phyloP scores from a whole-genome alignment of 2,329 filamentous ascomycete species.

The Fusarium miscanthi region DNA sequence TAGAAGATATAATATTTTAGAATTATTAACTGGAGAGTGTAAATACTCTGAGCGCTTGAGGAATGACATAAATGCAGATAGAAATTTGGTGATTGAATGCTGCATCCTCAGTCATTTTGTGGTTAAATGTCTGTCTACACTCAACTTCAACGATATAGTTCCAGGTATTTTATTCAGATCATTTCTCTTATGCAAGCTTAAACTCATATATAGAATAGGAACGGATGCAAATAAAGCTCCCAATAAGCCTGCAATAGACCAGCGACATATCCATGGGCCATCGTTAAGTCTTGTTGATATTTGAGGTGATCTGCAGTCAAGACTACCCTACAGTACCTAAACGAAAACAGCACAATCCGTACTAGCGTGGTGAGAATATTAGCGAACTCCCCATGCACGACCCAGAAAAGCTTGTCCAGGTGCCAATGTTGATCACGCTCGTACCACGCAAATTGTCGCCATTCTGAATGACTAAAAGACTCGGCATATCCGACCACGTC shows the following conservation, averaged over 20 bases:
- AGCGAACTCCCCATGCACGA: not conserved
- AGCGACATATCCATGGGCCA: not conserved
- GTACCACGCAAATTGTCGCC: not conserved
- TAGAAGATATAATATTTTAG: too few relatives aligned
- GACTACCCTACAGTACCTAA: not conserved
- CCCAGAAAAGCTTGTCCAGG: conserved; percentile 10
- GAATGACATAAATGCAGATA: too few relatives aligned
- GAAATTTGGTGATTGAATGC: too few relatives aligned
- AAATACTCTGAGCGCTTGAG: too few relatives aligned
- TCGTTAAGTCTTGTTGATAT: not conserved
- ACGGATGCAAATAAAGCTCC: too few relatives aligned
- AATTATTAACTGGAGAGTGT: too few relatives aligned
- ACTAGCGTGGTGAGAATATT: not conserved
- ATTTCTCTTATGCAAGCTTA: fast-evolving
- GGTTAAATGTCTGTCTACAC: too few relatives aligned
- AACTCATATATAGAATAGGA: too few relatives aligned
- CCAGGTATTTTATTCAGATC: fast-evolving
- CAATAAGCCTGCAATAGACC: not conserved
- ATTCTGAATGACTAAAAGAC: not conserved
- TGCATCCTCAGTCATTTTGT: too few relatives aligned
- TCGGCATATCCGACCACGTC: conserved; percentile 19
- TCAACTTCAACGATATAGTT: fast-evolving
- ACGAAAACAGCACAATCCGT: not conserved
- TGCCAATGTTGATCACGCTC: conserved; percentile 4
- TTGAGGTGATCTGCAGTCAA: not conserved